phyloP scores from a whole-genome alignment of 331 rosid species.

The Telfairia occidentalis region DNA sequence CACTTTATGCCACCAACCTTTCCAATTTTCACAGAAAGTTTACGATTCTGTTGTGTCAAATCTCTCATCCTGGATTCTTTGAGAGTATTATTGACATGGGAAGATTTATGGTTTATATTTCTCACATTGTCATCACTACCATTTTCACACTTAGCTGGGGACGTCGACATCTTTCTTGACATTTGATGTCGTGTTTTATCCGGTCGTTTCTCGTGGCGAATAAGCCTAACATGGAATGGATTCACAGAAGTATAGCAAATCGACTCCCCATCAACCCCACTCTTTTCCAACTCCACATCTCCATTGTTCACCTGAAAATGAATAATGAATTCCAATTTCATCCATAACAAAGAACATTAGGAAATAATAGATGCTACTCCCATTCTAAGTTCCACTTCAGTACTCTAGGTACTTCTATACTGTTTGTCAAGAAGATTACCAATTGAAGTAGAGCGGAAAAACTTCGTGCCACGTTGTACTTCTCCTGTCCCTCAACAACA shows the following conservation, averaged over 20 bases:
- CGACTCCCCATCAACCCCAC: slow-evolving; percentile 30
- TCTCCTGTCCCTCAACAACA: slow-evolving; percentile 58
- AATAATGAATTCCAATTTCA: background rate
- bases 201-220: slow-evolving; percentile 24
- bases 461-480: slow-evolving; percentile 69
- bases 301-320: slow-evolving; percentile 77
- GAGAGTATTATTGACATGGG: slow-evolving; percentile 16
- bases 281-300: slow-evolving; percentile 46
- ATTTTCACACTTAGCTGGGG: slow-evolving; percentile 32
- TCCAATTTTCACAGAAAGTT: slow-evolving; percentile 41
- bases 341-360: background rate
- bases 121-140: slow-evolving; percentile 18
- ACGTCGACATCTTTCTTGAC: slow-evolving; percentile 42
- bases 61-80: slow-evolving; percentile 18
- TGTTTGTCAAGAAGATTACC: slow-evolving; percentile 30
- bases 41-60: slow-evolving; percentile 29
- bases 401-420: background rate
- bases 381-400: background rate
- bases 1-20: slow-evolving; percentile 32
- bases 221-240: slow-evolving; percentile 63
- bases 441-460: slow-evolving; percentile 85
- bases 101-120: slow-evolving; percentile 22
- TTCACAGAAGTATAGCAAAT: slow-evolving; percentile 46
- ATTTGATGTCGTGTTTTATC: slow-evolving; percentile 19
- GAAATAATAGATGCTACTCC: background rate